A percentile compares a stretch with the other conserved stretches of the same genome.
These are phyloP conservation scores for Macrolepiota dolichaula DNA, from an alignment of 768 basidiomycete genomes.

Conservation along the genomic window DNA sequence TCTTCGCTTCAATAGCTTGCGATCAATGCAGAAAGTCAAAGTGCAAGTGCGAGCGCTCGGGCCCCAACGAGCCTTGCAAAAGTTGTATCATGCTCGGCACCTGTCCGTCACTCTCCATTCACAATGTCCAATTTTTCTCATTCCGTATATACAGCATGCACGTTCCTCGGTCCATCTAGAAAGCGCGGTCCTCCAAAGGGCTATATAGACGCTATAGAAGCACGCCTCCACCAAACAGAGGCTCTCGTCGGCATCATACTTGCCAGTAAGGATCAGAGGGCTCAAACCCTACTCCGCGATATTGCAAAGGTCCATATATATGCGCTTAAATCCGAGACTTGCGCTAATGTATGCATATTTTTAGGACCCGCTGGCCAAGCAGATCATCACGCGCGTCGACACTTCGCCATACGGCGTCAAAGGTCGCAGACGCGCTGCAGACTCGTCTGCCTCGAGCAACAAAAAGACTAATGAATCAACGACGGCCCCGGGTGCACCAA, in stretches of 20 bases:
- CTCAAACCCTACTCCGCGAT: conserved; percentile 43
- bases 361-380: conserved; percentile 74
- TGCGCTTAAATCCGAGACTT: conserved; percentile 7
- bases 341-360: conserved; percentile 14
- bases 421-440: conserved; percentile 53
- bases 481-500: conserved; percentile 23
- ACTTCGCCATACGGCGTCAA: conserved; percentile 74
- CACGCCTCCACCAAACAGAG: conserved; percentile 86
- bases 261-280: conserved; percentile 40
- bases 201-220: conserved; percentile 93
- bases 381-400: conserved; percentile 82
- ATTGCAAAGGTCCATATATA: conserved; percentile 43
- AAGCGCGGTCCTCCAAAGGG: conserved; percentile 90
- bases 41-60: conserved; percentile 80
- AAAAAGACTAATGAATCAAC: conserved; percentile 18
- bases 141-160: conserved; percentile 63
- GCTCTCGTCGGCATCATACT: conserved; percentile 83
- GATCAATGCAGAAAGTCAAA: conserved; percentile 89
- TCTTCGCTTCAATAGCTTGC: conserved; percentile 55
- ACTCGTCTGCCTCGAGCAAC: conserved; percentile 15
- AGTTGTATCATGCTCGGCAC: conserved; percentile 73
- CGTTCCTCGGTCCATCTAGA: conserved; percentile 74
- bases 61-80: conserved; percentile 63
- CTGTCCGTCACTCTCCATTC: conserved; percentile 37
- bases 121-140: too few species aligned